A percentile compares a stretch with the other conserved stretches of the same genome.
phyloP scores from a whole-genome alignment of 2,329 filamentous ascomycete genomes.

The Penicillium sp. region DNA sequence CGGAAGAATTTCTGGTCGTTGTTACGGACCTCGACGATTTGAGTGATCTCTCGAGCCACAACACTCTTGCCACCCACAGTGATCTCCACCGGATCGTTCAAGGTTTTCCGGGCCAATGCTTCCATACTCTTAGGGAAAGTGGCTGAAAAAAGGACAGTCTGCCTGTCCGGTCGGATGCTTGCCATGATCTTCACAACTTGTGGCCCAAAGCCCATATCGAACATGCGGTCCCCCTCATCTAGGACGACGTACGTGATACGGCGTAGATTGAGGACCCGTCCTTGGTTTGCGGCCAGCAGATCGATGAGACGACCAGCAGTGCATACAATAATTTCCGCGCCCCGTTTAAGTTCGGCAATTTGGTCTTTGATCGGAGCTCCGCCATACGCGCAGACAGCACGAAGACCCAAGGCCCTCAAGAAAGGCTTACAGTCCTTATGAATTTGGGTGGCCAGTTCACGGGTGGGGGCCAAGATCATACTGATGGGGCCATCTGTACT shows the following conservation, averaged over 20 bases:
- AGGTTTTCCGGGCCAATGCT: conserved; percentile 80
- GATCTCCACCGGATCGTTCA: conserved; percentile 84
- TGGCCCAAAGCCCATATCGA: conserved; percentile 98
- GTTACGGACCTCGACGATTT: conserved; percentile 82
- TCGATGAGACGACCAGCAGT: conserved; percentile 96
- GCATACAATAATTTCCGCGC: conserved; percentile 90
- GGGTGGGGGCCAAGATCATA: conserved; percentile 88
- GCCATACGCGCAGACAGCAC: conserved; percentile 89
- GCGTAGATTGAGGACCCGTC: conserved; percentile 86
- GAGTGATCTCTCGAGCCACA: conserved; percentile 72
- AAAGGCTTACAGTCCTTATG: conserved; percentile 94
- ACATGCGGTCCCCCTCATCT: conserved; percentile 98
- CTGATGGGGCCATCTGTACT: conserved; percentile 83
- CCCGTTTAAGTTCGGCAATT: conserved; percentile 92
- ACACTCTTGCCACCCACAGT: conserved; percentile 80
- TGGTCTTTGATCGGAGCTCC: conserved; percentile 96
- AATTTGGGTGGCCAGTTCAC: conserved; percentile 91
- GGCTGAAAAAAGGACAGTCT: conserved; percentile 93
- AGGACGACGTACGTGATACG: conserved; percentile 92
- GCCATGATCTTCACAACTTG: conserved; percentile 96
- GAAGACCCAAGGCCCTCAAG: conserved; percentile 77
- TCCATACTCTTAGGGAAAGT: conserved; percentile 96
- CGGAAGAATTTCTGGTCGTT: conserved; percentile 81
- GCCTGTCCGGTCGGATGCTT: conserved; percentile 86
- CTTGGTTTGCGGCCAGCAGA: conserved; percentile 85